Base-by-base conservation (phyloP, 441 rosid species). In the Adansonia gregorii region DNA sequence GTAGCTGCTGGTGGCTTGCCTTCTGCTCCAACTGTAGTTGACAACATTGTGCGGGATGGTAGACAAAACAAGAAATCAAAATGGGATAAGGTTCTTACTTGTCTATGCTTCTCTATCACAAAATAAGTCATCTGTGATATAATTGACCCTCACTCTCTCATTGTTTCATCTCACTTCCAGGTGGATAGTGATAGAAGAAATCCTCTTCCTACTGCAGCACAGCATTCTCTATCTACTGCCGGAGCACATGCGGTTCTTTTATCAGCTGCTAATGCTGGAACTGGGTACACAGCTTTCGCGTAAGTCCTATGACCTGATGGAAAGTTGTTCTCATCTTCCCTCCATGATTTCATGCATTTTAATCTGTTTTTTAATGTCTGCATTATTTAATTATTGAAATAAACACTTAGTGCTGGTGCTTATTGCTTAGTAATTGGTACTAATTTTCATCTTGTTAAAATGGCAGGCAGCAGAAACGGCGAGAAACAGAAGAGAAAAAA, bases 201-300 rank as follows among this genome's bases (percentile, higher is more conserved):
- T 85, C 83, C 87, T 80, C 81, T 80, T 73, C 81, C 89, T 15
- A 45, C 85, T 48, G 89, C 86, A 76, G 87, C 90, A 5, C 97
- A 89, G 76, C 97, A 93, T 82, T 83, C 93, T 24, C 4, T 91
- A 35, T 80, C 93, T 39, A 67, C 93, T 6, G 86, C 76, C 58
- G 90, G 90, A 59, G 84, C 95, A 78, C 98, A 90, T 81, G 88
- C 91, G 9, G 86, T 93, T 66, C 68, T 85, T 76, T 72, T 89
- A 20, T 91, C 99, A 52, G 89, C 94, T 79, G 83, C 94, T 74
- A 91, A 88, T 89, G 91, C 88, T 83, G 94, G 98, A 55, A 78
- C 94, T 52, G 98, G 99, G 85, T 94, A 93, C 88, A 83, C 96
- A 52, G 97, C 96, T 63, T 96, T 90, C 35, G 97, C 90, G 98